These are phyloP conservation scores for Escovopsis sp. DNA, from an alignment of 2,329 filamentous ascomycete species.

Conservation along the genomic window DNA sequence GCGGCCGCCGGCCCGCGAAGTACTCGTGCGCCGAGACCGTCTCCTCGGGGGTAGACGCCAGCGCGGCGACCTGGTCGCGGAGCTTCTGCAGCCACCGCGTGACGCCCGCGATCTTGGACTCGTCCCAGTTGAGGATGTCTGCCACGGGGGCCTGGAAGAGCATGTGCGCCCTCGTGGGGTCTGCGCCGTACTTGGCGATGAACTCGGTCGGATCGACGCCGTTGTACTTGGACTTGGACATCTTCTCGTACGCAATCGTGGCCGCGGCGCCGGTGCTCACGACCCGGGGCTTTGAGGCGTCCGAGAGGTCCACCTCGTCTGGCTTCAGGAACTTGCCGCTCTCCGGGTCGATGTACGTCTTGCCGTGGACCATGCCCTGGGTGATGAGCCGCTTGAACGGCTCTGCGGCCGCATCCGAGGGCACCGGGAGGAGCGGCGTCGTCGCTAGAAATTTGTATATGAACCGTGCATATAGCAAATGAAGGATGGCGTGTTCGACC, in stretches of 20 bases:
- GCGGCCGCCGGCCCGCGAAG: conserved; percentile 21
- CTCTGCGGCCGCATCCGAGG: conserved; percentile 34
- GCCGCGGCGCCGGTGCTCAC: conserved; percentile 43
- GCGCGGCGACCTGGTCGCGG: conserved; percentile 36
- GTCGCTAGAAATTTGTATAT: conserved; percentile 72
- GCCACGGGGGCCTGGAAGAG: conserved; percentile 76
- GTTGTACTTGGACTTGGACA: conserved; percentile 92
- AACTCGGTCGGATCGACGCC: conserved; percentile 68
- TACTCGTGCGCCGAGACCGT: conserved; percentile 16
- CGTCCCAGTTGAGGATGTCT: conserved; percentile 80
- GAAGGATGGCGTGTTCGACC: conserved; percentile 80
- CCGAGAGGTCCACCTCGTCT: conserved; percentile 53
- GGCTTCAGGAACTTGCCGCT: conserved; percentile 66
- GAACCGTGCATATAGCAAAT: conserved; percentile 79
- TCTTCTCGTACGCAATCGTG: conserved; percentile 65
- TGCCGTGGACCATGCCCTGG: conserved; percentile 88
- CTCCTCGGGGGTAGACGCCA: conserved; percentile 8
- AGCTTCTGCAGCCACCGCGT: conserved; percentile 66
- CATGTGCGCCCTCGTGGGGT: conserved; percentile 74
- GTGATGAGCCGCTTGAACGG: conserved; percentile 73
- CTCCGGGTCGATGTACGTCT: conserved; percentile 60
- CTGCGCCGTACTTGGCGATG: conserved; percentile 63
- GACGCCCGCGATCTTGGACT: conserved; percentile 64
- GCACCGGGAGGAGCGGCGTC: conserved; percentile 30
- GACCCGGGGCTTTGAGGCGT: conserved; percentile 44